Evolutionary conservation across 2,329 filamentous ascomycete species (phyloP).

Genomic region (Bipolaris zeicola): DNA sequence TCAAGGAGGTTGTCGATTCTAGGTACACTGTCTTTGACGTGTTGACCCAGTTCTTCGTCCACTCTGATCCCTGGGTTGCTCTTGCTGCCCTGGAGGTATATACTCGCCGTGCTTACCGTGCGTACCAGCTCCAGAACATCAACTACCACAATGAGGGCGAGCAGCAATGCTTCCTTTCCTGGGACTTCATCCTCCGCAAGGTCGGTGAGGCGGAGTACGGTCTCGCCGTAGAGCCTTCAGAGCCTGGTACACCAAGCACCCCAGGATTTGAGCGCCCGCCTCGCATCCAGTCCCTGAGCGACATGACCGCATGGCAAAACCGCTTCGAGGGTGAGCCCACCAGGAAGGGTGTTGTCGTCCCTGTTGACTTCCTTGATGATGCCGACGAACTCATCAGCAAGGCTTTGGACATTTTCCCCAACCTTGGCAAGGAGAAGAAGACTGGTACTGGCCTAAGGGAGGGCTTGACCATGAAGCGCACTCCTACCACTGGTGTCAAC

Average conservation of each 20-base stretch:
- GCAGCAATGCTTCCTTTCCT: constrained; percentile 79
- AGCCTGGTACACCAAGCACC: constrained; percentile 71
- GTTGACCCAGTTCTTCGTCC: constrained; percentile 90
- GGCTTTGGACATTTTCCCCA: constrained; percentile 82
- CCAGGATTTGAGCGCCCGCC: constrained; percentile 71
- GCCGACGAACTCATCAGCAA: constrained; percentile 84
- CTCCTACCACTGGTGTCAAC: constrained; percentile 49
- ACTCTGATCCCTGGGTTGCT: constrained; percentile 92
- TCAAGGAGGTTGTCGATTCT: constrained; percentile 98
- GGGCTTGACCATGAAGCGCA: constrained; percentile 68
- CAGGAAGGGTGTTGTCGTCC: constrained; percentile 92
- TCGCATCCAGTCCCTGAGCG: constrained; percentile 91
- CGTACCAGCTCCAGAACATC: constrained; percentile 87
- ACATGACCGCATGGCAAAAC: constrained; percentile 85
- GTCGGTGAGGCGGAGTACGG: constrained; percentile 91
- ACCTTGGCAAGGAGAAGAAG: constrained; percentile 61
- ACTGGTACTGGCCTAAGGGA: constrained; percentile 50
- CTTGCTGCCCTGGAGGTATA: constrained; percentile 95
- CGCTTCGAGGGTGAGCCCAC: constrained; percentile 74
- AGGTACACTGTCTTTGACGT: constrained; percentile 99
- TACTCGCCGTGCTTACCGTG: constrained; percentile 93
- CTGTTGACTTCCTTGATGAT: constrained; percentile 92
- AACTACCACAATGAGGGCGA: constrained; percentile 83
- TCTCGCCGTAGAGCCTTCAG: constrained; percentile 75
- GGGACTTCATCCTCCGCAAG: constrained; percentile 96